Evolutionary conservation across 164 flowering plant species (phyloP).

Genomic region (Echeveria elegans): DNA sequence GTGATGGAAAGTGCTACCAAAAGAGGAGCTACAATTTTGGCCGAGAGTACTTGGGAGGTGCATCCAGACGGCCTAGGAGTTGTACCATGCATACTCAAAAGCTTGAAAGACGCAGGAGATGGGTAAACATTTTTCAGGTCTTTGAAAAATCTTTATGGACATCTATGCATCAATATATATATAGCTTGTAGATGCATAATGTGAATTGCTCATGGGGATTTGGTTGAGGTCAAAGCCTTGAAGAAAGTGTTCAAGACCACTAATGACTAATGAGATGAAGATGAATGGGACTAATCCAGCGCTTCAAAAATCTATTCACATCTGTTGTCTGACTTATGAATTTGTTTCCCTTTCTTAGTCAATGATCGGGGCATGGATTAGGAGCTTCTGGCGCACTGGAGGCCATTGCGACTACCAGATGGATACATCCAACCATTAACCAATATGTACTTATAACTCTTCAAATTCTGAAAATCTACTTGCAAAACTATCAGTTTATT

Average conservation of each 20-base stretch:
- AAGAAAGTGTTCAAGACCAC: background rate
- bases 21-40: background rate
- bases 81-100: too few relatives aligned
- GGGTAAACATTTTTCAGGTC: background rate
- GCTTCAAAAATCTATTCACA: too few relatives aligned
- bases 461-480: too few relatives aligned
- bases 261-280: background rate
- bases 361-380: background rate
- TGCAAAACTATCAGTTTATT: too few relatives aligned
- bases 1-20: background rate
- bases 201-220: background rate
- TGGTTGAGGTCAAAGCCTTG: background rate
- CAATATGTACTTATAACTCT: background rate
- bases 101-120: background rate
- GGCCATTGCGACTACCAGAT: background rate
- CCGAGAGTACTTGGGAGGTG: too few relatives aligned
- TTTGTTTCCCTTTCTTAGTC: background rate
- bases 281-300: background rate
- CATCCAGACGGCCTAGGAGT: too few relatives aligned
- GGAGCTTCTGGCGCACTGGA: background rate
- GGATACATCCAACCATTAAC: background rate
- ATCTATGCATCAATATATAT: too few relatives aligned
- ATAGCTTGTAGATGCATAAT: background rate
- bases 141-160: background rate
- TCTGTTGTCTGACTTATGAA: background rate